These are phyloP conservation scores for Alloteropsis semialata DNA, from an alignment of 176 grass and related monocot genomes.

Conservation along the genomic window DNA sequence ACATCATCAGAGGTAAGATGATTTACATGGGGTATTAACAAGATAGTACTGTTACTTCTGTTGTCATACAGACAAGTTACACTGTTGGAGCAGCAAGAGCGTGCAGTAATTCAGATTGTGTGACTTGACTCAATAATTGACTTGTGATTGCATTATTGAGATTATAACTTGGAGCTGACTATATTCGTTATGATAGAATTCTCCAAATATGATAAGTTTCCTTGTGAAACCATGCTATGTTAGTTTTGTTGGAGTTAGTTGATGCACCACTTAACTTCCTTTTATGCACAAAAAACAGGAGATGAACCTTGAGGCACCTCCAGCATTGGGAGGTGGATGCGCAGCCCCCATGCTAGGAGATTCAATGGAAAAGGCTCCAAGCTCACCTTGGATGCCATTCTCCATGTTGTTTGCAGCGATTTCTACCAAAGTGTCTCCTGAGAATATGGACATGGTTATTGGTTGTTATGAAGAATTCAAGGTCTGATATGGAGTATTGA, in stretches of 20 bases:
- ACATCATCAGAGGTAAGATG: constrained; percentile 58
- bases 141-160: constrained; percentile 45
- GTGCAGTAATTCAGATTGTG: constrained; percentile 49
- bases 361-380: constrained; percentile 57
- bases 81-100: constrained; percentile 49
- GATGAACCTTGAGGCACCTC: constrained; percentile 39
- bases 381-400: constrained; percentile 97
- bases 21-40: constrained; percentile 24
- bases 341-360: constrained; percentile 50
- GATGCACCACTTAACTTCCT: constrained; percentile 21
- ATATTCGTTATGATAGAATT: constrained; percentile 46
- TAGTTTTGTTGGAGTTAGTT: constrained; percentile 6
- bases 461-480: constrained; percentile 91
- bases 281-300: constrained; percentile 47
- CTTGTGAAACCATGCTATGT: constrained; percentile 35
- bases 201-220: constrained; percentile 63
- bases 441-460: constrained; percentile 86
- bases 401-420: constrained; percentile 98
- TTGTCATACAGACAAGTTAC: constrained; percentile 53
- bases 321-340: constrained; percentile 46
- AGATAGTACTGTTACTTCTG: constrained; percentile 29
- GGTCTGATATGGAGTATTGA: constrained; percentile 33
- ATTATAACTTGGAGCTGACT: constrained; percentile 55
- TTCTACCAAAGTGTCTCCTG: constrained; percentile 80
- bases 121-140: constrained; percentile 44